Evolutionary conservation across 1,284 basidiomycete genomes (phyloP).

Genomic region (Pseudozyma flocculosa): DNA sequence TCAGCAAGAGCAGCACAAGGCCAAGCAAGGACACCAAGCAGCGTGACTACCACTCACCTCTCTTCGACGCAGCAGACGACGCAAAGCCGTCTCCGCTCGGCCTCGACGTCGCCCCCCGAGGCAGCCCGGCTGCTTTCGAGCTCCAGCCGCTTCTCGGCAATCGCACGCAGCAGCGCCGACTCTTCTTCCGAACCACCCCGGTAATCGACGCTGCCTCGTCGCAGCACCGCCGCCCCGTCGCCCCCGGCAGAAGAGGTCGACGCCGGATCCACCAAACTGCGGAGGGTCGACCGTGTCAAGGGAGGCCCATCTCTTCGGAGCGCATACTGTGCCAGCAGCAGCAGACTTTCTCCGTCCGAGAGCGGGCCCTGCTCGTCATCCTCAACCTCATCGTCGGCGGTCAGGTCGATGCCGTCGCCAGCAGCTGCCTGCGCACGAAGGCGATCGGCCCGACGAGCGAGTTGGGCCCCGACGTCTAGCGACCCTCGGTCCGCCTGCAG

Average conservation of each 20-base stretch:
- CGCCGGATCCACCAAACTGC: neutral
- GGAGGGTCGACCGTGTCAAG: conserved; percentile 31
- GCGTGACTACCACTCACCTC: neutral
- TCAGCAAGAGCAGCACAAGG: too few species aligned
- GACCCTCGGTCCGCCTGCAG: too few species aligned
- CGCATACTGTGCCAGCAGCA: conserved; percentile 34
- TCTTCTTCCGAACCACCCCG: too few species aligned
- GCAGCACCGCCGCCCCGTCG: too few species aligned
- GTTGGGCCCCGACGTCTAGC: too few species aligned
- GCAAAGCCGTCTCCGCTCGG: conserved; percentile 25
- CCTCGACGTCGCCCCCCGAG: neutral
- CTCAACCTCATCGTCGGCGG: too few species aligned
- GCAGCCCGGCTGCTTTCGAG: neutral
- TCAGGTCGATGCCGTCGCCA: too few species aligned
- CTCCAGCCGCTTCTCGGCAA: conserved; percentile 8
- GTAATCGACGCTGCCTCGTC: neutral
- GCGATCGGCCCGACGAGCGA: too few species aligned
- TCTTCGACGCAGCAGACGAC: conserved; percentile 31
- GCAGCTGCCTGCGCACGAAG: too few species aligned
- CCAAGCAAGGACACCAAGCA: too few species aligned
- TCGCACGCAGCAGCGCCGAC: neutral
- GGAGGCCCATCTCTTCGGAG: conserved; percentile 17
- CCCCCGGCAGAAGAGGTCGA: too few species aligned
- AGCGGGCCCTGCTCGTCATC: too few species aligned
- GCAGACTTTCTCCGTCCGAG: conserved; percentile 37